These are phyloP conservation scores for Rhizophora mangle DNA, from an alignment of 345 rosid genomes.

Conservation along the genomic window DNA sequence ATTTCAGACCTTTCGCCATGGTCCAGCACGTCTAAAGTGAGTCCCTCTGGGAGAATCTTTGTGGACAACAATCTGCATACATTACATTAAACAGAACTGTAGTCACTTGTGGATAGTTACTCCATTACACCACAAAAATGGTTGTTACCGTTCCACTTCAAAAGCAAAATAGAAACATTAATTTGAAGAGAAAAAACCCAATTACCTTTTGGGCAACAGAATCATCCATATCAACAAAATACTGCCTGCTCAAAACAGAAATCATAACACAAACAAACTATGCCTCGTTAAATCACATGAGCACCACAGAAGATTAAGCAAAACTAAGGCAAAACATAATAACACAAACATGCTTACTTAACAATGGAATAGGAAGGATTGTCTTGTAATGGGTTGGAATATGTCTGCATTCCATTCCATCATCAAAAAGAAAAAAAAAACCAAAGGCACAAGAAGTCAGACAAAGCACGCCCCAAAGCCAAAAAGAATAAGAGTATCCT, in stretches of 20 bases:
- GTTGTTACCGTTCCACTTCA: too few species aligned
- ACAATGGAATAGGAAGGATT: slow-evolving; percentile 90
- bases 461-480: neutral
- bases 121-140: too few species aligned
- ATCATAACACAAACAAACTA: neutral
- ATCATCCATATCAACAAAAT: slow-evolving; percentile 80
- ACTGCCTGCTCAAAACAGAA: slow-evolving; percentile 56
- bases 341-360: slow-evolving; percentile 46
- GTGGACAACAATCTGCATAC: slow-evolving; percentile 64
- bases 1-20: slow-evolving; percentile 68
- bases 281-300: neutral
- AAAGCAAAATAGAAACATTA: too few species aligned
- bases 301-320: neutral
- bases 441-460: neutral
- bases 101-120: too few species aligned
- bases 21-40: slow-evolving; percentile 94
- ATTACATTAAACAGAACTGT: neutral
- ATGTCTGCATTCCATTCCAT: slow-evolving; percentile 38
- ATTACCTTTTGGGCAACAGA: slow-evolving; percentile 72
- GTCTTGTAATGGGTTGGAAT: slow-evolving; percentile 78
- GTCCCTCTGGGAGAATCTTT: slow-evolving; percentile 71
- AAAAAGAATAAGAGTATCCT: neutral
- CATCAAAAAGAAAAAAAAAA: neutral
- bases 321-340: neutral
- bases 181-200: neutral